These are phyloP conservation scores for Saccharomycopsis amapae DNA, from an alignment of 805 yeast genomes.

Conservation along the genomic window DNA sequence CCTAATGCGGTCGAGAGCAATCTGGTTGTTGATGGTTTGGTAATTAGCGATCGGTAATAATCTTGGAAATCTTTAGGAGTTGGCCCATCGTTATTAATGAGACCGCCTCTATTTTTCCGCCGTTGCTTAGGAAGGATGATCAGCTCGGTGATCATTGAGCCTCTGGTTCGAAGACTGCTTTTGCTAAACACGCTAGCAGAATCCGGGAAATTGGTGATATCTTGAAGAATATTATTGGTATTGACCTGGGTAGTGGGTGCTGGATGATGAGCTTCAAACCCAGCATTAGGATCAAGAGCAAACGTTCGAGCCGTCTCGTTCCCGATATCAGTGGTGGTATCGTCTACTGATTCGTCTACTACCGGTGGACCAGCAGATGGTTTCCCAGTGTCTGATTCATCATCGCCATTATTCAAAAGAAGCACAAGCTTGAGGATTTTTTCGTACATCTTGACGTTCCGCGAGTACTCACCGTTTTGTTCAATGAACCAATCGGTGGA, in stretches of 20 bases:
- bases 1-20: conserved; percentile 9
- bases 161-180: background rate
- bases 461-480: conserved; percentile 1
- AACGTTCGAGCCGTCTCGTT: conserved; percentile 18
- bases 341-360: conserved; percentile 4
- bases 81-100: background rate
- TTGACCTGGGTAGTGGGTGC: background rate
- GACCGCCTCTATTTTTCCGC: conserved; percentile 9
- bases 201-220: conserved; percentile 4
- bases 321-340: conserved; percentile 18
- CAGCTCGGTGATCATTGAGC: background rate
- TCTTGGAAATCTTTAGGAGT: conserved; percentile 9
- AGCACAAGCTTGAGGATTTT: conserved; percentile 21
- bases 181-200: background rate
- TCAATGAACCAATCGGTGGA: background rate
- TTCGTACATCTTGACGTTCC: conserved; percentile 24
- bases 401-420: conserved; percentile 12
- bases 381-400: conserved; percentile 5
- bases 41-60: conserved; percentile 16
- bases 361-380: too few relatives aligned
- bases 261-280: conserved; percentile 7
- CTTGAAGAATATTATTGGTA: conserved; percentile 9
- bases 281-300: conserved; percentile 15
- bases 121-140: conserved; percentile 12
- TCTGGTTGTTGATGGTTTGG: conserved; percentile 6